phyloP scores from a whole-genome alignment of 495 filamentous ascomycete species.

The Chlorociboria aeruginascens region DNA sequence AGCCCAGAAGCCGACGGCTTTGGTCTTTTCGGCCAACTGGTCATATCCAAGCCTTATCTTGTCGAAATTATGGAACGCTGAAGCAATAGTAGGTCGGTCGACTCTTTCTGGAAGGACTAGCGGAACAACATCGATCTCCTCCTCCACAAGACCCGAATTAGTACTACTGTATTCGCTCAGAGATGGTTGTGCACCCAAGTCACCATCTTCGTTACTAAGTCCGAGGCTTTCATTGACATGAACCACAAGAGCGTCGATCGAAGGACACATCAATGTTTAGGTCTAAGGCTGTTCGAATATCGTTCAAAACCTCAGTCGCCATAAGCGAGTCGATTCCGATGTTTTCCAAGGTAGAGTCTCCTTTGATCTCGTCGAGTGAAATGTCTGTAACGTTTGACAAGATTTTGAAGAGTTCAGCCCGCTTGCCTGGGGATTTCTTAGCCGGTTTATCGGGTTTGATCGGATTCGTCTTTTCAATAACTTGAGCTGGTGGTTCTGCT shows the following conservation, averaged over 20 bases:
- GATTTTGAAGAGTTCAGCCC: slow-evolving; percentile 4
- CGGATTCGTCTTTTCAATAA: slow-evolving; percentile 18
- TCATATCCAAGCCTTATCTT: slow-evolving; percentile 11
- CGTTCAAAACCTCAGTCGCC: slow-evolving; percentile 30
- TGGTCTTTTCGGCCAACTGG: slow-evolving; percentile 2
- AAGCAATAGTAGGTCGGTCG: slow-evolving; percentile 2
- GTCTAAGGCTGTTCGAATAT: slow-evolving; percentile 21
- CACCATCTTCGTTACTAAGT: too few species aligned
- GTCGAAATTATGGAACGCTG: background rate
- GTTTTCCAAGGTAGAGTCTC: slow-evolving; percentile 29
- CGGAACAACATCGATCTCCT: too few species aligned
- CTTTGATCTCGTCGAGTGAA: slow-evolving; percentile 27
- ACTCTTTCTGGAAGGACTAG: too few species aligned
- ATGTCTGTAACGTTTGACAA: slow-evolving; percentile 31
- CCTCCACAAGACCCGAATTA: too few species aligned
- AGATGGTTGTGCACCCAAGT: too few species aligned
- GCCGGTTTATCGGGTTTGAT: slow-evolving; percentile 10
- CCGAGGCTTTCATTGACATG: slow-evolving; percentile 15
- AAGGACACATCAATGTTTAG: slow-evolving; percentile 19
- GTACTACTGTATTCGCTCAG: too few species aligned
- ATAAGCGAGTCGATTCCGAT: slow-evolving; percentile 45
- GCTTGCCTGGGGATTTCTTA: background rate
- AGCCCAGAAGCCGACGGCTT: slow-evolving; percentile 19
- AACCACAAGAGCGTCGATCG: slow-evolving; percentile 1
- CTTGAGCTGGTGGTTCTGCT: background rate